Evolutionary conservation across 148 eudicot species (phyloP), one percentile per base, ranked within the genome.

Genomic region (Silene uniflora): DNA sequence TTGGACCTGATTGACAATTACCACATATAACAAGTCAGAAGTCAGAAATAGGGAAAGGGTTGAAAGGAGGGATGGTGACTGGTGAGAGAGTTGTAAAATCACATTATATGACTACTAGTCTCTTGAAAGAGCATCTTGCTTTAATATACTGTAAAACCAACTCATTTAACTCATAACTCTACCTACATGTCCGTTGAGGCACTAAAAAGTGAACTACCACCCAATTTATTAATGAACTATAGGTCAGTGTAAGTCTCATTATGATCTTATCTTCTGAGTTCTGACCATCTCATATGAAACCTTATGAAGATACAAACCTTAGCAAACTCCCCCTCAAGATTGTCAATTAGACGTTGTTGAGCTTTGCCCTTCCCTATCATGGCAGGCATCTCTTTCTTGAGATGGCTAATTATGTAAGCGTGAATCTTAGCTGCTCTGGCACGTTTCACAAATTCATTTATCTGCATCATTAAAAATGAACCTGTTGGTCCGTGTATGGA

Each of bases 401-500:
- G 87, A 68, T 93, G 98, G 77, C 98, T 88, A 49, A 93, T 88
- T 49, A 93, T 93, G 78, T 88, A 88, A 32, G 98, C 97, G 69
- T 93, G 98, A 73, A 93, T 93, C 82, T 89, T 93, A 62, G 96
- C 93, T 64, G 98, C 96, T 82, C 98, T 81, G 2, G 98, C 96
- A 58, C 98, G 93, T 79, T 93, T 93, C 55, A 93, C 96, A 82
- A 91, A 93, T 81, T 93, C 98, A 78, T 93, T 93, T 69, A 93
- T 91, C 98, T 91, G 88, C 68, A 71, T 72, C 4, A 56, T 44
- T 23, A 35, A 39, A 35, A 47, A 69, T 5, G 68, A 55, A 21
- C 46, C 8, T 49, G 59, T 71, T 73, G 71, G 69, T 6, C 27
- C 22, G 63, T 13, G 60, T n/a, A 29, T 61, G 25, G 21, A 47